A percentile compares a stretch with the other conserved stretches of the same genome.
phyloP scores from a whole-genome alignment of 768 basidiomycete genomes.

The Termitomyces sp. region DNA sequence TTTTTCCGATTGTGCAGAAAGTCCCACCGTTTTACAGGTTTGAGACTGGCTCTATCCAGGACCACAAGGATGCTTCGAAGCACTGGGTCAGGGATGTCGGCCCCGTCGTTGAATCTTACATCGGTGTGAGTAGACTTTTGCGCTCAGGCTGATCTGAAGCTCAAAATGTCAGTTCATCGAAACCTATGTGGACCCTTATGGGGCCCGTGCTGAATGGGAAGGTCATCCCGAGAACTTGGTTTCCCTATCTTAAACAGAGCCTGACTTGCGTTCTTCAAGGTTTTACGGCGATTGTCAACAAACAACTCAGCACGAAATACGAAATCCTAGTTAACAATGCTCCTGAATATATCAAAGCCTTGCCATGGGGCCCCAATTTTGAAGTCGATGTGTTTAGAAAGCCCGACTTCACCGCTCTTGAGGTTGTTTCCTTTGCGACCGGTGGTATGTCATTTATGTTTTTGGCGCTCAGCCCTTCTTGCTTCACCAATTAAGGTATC shows the following conservation, averaged over 20 bases:
- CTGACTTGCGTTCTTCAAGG: constrained; percentile 39
- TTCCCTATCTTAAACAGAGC: background rate
- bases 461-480: background rate
- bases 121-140: constrained; percentile 43
- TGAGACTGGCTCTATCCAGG: constrained; percentile 70
- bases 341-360: constrained; percentile 71
- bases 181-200: constrained; percentile 87
- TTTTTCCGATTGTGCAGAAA: background rate
- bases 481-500: constrained; percentile 45
- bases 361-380: constrained; percentile 74
- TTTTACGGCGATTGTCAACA: constrained; percentile 87
- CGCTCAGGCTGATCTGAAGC: background rate
- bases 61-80: constrained; percentile 71
- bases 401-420: constrained; percentile 84
- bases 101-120: constrained; percentile 84
- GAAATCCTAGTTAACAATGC: constrained; percentile 70
- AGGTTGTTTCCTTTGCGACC: constrained; percentile 78
- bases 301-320: constrained; percentile 77
- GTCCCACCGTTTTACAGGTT: constrained; percentile 41
- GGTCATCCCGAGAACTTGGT: constrained; percentile 31
- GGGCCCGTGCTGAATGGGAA: constrained; percentile 92
- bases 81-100: constrained; percentile 87
- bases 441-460: constrained; percentile 45
- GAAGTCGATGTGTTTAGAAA: constrained; percentile 75
- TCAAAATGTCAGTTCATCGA: constrained; percentile 51